Evolutionary conservation across 2,329 filamentous ascomycete species (phyloP).

Genomic region (Hypoxylon sp.): DNA sequence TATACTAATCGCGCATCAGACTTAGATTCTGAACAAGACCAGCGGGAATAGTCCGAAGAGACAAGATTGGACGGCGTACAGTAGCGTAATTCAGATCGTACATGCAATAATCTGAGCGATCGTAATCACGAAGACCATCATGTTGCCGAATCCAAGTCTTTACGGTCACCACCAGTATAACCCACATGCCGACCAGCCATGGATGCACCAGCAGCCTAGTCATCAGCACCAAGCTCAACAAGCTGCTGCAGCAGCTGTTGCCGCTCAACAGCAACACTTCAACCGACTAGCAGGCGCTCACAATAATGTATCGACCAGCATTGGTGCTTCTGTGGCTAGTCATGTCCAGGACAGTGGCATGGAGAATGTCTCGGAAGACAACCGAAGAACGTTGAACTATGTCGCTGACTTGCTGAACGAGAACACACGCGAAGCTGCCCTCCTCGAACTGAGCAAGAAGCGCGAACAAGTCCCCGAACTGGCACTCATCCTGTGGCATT

Average conservation of each 20-base stretch:
- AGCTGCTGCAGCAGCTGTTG: conserved; percentile 68
- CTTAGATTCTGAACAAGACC: neutral
- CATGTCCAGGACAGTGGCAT: conserved; percentile 71
- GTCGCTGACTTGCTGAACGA: conserved; percentile 93
- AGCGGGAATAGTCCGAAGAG: conserved; percentile 3
- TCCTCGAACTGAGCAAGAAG: conserved; percentile 98
- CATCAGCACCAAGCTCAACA: conserved; percentile 72
- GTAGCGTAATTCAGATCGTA: neutral
- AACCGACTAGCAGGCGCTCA: conserved; percentile 79
- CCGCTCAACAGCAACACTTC: conserved; percentile 75
- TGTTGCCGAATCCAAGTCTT: conserved; percentile 75
- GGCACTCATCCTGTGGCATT: conserved; percentile 97
- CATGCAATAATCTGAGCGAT: conserved; percentile 46
- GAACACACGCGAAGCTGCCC: conserved; percentile 86
- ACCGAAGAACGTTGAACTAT: conserved; percentile 91
- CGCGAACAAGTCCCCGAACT: conserved; percentile 97
- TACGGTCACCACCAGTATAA: conserved; percentile 79
- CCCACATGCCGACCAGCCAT: conserved; percentile 73
- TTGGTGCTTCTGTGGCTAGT: conserved; percentile 59
- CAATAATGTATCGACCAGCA: conserved; percentile 62
- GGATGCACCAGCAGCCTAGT: conserved; percentile 77
- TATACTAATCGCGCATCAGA: conserved; percentile 4
- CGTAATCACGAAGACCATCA: conserved; percentile 55
- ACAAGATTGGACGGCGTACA: neutral
- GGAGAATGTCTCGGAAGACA: conserved; percentile 87